Evolutionary conservation across 257 asterid genomes (phyloP), one percentile per base, ranked within the genome.

Genomic region (Agastache rugosa): DNA sequence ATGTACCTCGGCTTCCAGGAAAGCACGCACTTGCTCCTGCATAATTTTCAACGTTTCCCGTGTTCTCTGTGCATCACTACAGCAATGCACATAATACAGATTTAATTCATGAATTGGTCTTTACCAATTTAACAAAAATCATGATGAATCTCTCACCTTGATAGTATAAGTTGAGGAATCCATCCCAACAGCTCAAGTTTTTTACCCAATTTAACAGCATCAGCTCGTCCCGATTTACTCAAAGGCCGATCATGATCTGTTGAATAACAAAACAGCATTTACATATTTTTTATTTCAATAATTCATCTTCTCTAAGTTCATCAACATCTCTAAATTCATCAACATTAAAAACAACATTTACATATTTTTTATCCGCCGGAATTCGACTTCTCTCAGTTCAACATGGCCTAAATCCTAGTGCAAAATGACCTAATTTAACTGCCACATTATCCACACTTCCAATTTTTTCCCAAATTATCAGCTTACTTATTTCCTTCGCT

Each of bases 241-340:
- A 93, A 74, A 15, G 98, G 96, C n/a, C 97, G 94, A 83, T 93
- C 98, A 84, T 93, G 97, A 85, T 93, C 98, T 93, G 77, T 61
- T 56, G 15, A 45, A 56, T 48, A 80, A 75, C 14, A 34, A 34
- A 54, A 58, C 10, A 37, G 41, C 50, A 22, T 37, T 10, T 5
- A 9, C 59, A 35, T 29, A 76, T 35, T 56, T 31, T 44, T 31
- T 23, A 47, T 11, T 16, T 66, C n/a, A n/a, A n/a, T 16, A 71
- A 48, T 15, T 50, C 2, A 3, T 16, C 44, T 56, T 39, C 67
- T 22, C 12, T 23, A 48, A 71, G 19, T 6, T 9, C 39, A 10
- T 37, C 7, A 69, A 50, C 56, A 48, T 3, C 67, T 11, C 8
- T 12, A 48, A 71, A 19, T 22, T 9, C 48, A 15, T 37, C 19